Evolutionary conservation across 2,329 filamentous ascomycete genomes (phyloP).

Genomic region (Stagonosporopsis cucurbitacearum): DNA sequence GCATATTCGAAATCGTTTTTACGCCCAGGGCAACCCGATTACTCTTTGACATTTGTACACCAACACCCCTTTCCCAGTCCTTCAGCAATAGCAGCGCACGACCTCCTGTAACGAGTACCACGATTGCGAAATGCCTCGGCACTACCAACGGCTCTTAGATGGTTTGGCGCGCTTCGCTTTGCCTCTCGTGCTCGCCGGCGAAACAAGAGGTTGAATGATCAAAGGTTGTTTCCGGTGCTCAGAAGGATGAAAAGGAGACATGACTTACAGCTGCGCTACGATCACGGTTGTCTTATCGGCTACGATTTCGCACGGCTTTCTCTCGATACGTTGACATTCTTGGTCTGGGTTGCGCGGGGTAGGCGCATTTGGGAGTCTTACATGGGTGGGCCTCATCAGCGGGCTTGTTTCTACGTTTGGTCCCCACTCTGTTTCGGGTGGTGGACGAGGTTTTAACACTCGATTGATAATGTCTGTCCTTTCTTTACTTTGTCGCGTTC

Average conservation of each 20-base stretch:
- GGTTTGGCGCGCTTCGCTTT: slow-evolving; percentile 23
- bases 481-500: slow-evolving; percentile 36
- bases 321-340: slow-evolving; percentile 23
- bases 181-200: slow-evolving; percentile 34
- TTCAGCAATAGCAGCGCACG: slow-evolving; percentile 30
- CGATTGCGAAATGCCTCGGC: slow-evolving; percentile 17
- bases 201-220: slow-evolving; percentile 29
- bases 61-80: slow-evolving; percentile 29
- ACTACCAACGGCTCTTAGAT: slow-evolving; percentile 14
- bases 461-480: slow-evolving; percentile 36
- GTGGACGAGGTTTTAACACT: slow-evolving; percentile 18
- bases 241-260: slow-evolving; percentile 27
- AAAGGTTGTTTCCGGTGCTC: slow-evolving; percentile 20
- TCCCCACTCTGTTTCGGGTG: slow-evolving; percentile 16
- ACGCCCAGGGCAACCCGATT: slow-evolving; percentile 40
- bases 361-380: slow-evolving; percentile 16
- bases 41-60: slow-evolving; percentile 39
- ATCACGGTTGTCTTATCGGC: slow-evolving; percentile 32
- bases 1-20: slow-evolving; percentile 44
- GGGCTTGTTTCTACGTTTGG: slow-evolving; percentile 23
- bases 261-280: slow-evolving; percentile 34
- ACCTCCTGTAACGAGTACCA: slow-evolving; percentile 22
- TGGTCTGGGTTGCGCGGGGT: slow-evolving; percentile 24
- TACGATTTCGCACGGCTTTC: slow-evolving; percentile 21
- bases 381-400: slow-evolving; percentile 10